These are phyloP conservation scores for Ailanthus altissimus DNA, from an alignment of 345 rosid genomes.

Conservation along the genomic window DNA sequence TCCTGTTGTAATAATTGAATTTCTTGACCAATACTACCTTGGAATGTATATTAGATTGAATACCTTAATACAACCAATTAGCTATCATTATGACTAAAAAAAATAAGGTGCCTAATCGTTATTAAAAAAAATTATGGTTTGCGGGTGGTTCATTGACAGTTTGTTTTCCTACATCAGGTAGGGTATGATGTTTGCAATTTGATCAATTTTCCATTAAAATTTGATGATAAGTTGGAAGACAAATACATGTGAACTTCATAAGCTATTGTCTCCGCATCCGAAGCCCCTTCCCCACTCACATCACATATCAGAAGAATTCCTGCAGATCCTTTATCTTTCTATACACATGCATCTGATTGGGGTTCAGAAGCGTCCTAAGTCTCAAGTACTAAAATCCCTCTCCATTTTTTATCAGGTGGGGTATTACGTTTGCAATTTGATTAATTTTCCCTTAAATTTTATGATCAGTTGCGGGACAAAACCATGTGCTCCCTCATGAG, in stretches of 20 bases:
- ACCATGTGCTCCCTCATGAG: slow-evolving; percentile 30
- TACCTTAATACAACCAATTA: no score
- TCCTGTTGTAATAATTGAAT: background rate
- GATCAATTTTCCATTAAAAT: background rate
- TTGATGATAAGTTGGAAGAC: slow-evolving; percentile 18
- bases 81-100: no score
- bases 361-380: background rate
- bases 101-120: no score
- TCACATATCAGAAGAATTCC: background rate
- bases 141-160: background rate
- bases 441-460: background rate
- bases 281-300: background rate
- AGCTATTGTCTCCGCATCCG: slow-evolving; percentile 4
- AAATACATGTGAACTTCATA: slow-evolving; percentile 31
- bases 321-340: background rate
- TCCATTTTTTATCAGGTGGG: background rate
- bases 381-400: background rate
- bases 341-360: background rate
- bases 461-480: slow-evolving; percentile 26
- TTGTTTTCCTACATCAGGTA: background rate
- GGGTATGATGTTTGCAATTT: background rate
- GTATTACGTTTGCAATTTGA: background rate
- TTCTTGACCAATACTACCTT: no score
- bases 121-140: background rate
- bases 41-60: no score